Evolutionary conservation across 169 alveolate genomes (phyloP).

Genomic region (Babesia sp.): DNA sequence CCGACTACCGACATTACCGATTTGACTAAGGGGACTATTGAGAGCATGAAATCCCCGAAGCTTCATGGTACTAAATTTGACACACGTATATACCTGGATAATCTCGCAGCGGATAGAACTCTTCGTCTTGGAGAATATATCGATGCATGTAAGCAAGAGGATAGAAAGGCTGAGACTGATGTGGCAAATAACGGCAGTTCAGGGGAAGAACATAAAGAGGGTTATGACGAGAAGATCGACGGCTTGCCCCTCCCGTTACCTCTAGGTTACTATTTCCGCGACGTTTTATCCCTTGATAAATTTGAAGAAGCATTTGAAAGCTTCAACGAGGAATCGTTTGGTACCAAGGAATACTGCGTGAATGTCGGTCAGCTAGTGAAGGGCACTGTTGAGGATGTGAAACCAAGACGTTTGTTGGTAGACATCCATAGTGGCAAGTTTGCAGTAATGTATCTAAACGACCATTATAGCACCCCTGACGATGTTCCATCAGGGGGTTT

Average conservation of each 20-base stretch:
- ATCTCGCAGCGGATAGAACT: background rate
- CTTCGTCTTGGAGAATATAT: slow-evolving; percentile 1
- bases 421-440: slow-evolving; percentile 48
- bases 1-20: slow-evolving; percentile 40
- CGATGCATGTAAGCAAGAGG: background rate
- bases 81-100: background rate
- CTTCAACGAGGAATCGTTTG: slow-evolving; percentile 59
- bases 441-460: slow-evolving; percentile 29
- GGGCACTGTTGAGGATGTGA: slow-evolving; percentile 49
- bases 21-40: slow-evolving; percentile 48
- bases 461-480: slow-evolving; percentile 21
- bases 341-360: slow-evolving; percentile 47
- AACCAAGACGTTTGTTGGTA: slow-evolving; percentile 19
- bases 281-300: slow-evolving; percentile 39
- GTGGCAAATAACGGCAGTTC: background rate
- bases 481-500: slow-evolving; percentile 67
- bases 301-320: slow-evolving; percentile 55
- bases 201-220: background rate
- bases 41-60: slow-evolving; percentile 27
- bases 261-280: slow-evolving; percentile 50
- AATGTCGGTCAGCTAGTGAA: slow-evolving; percentile 50
- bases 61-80: slow-evolving; percentile 22
- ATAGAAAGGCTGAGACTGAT: background rate
- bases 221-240: background rate
- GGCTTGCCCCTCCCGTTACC: slow-evolving; percentile 21